phyloP scores from a whole-genome alignment of 768 basidiomycete species.

The Hericium coralloides region DNA sequence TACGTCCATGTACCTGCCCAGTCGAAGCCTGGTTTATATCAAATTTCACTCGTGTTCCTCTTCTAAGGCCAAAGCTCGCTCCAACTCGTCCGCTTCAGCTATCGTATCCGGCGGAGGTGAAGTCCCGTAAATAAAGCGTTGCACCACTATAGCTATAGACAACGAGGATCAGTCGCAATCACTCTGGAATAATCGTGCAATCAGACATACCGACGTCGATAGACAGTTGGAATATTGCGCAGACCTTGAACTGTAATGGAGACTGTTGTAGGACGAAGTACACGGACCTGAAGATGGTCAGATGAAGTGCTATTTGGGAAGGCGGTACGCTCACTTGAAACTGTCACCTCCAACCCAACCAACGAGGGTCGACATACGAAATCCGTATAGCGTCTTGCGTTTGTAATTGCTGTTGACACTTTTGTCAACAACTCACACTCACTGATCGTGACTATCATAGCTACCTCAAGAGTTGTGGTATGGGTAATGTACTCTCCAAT shows the following conservation, averaged over 20 bases:
- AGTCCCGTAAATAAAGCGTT: conserved; percentile 69
- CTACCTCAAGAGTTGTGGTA: conserved; percentile 77
- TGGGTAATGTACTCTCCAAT: conserved; percentile 77
- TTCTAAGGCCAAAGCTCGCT: conserved; percentile 61
- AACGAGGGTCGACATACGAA: conserved; percentile 70
- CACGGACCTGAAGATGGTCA: conserved; percentile 38
- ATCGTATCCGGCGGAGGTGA: conserved; percentile 46
- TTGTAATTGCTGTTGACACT: conserved; percentile 55
- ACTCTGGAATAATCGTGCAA: too few species aligned
- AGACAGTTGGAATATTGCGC: conserved; percentile 77
- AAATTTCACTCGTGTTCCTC: conserved; percentile 28
- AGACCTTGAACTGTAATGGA: conserved; percentile 75
- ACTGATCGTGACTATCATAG: conserved; percentile 8
- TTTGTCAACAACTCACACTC: conserved; percentile 2
- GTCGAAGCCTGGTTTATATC: too few species aligned
- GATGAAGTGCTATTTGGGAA: conserved; percentile 2
- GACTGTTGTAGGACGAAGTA: conserved; percentile 74
- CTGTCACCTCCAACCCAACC: conserved; percentile 82
- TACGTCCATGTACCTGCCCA: too few species aligned
- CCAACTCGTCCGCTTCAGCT: conserved; percentile 54
- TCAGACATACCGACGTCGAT: conserved; percentile 53
- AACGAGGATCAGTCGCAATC: too few species aligned
- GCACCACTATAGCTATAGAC: conserved; percentile 54
- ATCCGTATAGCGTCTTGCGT: conserved; percentile 74
- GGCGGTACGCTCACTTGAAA: conserved; percentile 54